Evolutionary conservation across 1,139 yeast genomes (phyloP), one percentile per base, ranked within the genome.

Genomic region (Cylindricascospora bacillispora): DNA sequence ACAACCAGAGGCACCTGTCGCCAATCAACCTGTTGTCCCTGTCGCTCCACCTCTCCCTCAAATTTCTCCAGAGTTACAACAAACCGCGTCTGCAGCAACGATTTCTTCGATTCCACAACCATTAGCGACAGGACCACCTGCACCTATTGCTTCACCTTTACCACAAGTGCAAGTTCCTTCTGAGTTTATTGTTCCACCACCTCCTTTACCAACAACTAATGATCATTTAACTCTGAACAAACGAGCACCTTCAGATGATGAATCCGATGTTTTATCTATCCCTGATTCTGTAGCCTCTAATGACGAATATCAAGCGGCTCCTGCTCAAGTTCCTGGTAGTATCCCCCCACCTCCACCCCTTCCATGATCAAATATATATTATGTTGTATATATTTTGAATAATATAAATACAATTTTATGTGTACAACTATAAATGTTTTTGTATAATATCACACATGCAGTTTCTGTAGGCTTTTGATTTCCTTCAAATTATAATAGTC

Each of bases 271-370:
- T 25, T 36, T 55, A 19, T 54, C 59, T 3, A 48, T 55, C 22
- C 60, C 60, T 4, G 60, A 55, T 18, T 53, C 59, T 14, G 54
- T 55, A 7, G 56, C 45, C 10, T 52, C 59, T 3, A 54, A 46
- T 26, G 53, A 49, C 13, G 51, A 40, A 6, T 35, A 25, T 6
- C 16, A 24, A 7, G 33, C 22, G 14, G 23, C 23, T 16, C 34
- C 26, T 13, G 23, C 37, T 6, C 28, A 30, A 13, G 38, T 44
- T 17, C 41, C 45, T 9, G 32, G 48, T 4, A 40, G 41, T 13
- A 45, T 49, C 13, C 54, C 55, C 12, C 55, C 55, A 14, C 55
- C 55, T 17, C 55, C 55, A 4, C 54, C 55, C 17, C 36, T 49
- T 18, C 53, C 52, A 28, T 13, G n/a, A 13, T 20, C 11, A 12